A percentile compares a stretch with the other conserved stretches of the same genome.
phyloP scores from a whole-genome alignment of 1,284 basidiomycete genomes.

The Fomes fomentarius region DNA sequence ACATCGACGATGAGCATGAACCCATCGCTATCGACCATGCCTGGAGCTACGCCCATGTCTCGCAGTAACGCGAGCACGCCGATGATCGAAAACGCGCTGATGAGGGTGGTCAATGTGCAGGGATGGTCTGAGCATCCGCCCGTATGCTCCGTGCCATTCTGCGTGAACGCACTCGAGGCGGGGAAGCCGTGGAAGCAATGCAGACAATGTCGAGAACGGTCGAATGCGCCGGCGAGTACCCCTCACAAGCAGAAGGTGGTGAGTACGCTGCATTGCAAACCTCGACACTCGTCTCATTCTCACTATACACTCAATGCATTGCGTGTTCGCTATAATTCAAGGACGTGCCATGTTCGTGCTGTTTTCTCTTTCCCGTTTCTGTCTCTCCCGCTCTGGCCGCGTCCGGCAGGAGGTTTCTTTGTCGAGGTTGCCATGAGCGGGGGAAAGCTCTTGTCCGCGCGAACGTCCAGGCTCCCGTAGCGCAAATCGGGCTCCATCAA shows the following conservation, averaged over 20 bases:
- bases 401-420: not conserved
- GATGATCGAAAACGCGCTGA: too few species aligned
- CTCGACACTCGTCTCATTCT: too few species aligned
- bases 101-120: too few species aligned
- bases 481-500: not conserved
- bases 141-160: too few species aligned
- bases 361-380: not conserved
- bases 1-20: too few species aligned
- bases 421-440: not conserved
- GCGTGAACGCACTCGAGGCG: conserved; percentile 10
- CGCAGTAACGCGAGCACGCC: too few species aligned
- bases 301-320: too few species aligned
- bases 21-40: too few species aligned
- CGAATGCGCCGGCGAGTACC: too few species aligned
- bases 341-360: not conserved
- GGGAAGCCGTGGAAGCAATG: conserved; percentile 13
- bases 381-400: not conserved
- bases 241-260: conserved; percentile 9
- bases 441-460: not conserved
- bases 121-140: too few species aligned
- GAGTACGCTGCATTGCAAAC: not conserved
- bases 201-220: not conserved
- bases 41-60: too few species aligned
- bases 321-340: not conserved
- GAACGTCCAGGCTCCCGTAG: not conserved